phyloP scores from a whole-genome alignment of 1,284 basidiomycete species.

The Ustilago curta region DNA sequence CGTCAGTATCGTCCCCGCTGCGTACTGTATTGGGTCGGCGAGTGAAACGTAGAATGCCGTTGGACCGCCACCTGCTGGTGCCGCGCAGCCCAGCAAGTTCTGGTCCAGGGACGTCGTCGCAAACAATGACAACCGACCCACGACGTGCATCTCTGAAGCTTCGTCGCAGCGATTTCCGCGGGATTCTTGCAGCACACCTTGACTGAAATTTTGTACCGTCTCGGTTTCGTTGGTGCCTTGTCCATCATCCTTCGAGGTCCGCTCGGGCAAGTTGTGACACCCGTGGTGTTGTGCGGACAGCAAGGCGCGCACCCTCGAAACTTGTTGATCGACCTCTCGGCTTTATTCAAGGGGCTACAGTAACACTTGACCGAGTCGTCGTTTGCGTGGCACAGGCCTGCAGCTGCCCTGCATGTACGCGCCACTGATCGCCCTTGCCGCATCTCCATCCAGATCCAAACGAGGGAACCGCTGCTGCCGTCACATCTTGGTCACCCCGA shows the following conservation, averaged over 20 bases:
- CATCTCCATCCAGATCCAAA: conserved; percentile 3
- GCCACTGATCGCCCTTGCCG: conserved; percentile 1
- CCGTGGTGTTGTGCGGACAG: background rate
- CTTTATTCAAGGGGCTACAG: background rate
- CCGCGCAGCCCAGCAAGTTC: background rate
- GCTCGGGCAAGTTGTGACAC: background rate
- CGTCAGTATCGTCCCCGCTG: too few relatives aligned
- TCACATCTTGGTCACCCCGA: background rate
- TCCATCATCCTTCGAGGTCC: conserved; percentile 17
- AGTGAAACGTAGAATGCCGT: conserved; percentile 9
- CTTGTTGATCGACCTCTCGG: background rate
- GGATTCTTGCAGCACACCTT: too few relatives aligned
- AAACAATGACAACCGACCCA: conserved; percentile 25
- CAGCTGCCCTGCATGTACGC: background rate
- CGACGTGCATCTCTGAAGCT: conserved; percentile 14
- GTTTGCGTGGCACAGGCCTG: too few relatives aligned
- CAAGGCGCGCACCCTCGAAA: background rate
- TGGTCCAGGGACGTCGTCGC: conserved; percentile 4
- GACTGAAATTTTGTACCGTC: too few relatives aligned
- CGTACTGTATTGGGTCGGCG: background rate
- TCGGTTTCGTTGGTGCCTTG: conserved; percentile 1
- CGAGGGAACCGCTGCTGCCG: conserved; percentile 8
- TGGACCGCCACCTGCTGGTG: conserved; percentile 7
- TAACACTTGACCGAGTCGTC: too few relatives aligned
- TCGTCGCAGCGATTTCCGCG: background rate